Evolutionary conservation across 352 stramenopile species (phyloP).

Genomic region (Peronospora destructor): DNA sequence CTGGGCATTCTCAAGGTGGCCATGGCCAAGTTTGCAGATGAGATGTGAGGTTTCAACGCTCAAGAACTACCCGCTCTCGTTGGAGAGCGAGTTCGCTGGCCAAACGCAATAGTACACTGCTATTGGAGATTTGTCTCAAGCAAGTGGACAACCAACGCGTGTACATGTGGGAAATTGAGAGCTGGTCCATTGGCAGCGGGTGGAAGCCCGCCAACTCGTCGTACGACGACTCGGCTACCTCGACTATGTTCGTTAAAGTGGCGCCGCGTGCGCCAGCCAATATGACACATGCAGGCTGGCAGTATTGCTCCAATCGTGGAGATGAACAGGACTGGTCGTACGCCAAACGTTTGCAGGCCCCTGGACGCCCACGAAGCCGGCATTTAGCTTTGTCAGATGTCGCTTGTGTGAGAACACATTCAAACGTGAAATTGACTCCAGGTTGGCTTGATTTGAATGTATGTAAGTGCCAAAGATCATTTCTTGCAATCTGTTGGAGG

Average conservation of each 20-base stretch:
- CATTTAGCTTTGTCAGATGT: slow-evolving; percentile 53
- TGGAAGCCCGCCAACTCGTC: slow-evolving; percentile 43
- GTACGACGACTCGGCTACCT: slow-evolving; percentile 42
- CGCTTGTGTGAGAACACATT: slow-evolving; percentile 70
- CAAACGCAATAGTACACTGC: no score
- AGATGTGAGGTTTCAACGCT: no score
- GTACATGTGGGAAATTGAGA: slow-evolving; percentile 62
- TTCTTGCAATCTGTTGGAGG: not conserved
- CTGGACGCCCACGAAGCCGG: slow-evolving; percentile 45
- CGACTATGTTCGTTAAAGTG: no score
- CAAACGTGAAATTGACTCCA: slow-evolving; percentile 9
- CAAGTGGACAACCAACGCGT: slow-evolving; percentile 31
- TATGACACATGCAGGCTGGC: slow-evolving; percentile 43
- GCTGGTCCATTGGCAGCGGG: slow-evolving; percentile 38
- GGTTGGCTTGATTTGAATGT: not conserved
- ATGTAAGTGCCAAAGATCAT: not conserved
- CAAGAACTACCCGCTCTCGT: no score
- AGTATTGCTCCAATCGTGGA: slow-evolving; percentile 43
- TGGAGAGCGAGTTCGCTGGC: no score
- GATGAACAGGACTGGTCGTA: slow-evolving; percentile 62
- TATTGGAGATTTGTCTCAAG: no score
- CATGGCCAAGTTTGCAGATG: slow-evolving; percentile 39
- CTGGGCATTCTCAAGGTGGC: slow-evolving; percentile 49
- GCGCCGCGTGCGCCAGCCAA: slow-evolving; percentile 34
- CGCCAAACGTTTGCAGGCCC: slow-evolving; percentile 51